Percentiles rank a stretch among this genome's conserved stretches.
Conservation (phyloP, 2,329 filamentous ascomycete genomes). For the Exophiala oligosperma region DNA sequence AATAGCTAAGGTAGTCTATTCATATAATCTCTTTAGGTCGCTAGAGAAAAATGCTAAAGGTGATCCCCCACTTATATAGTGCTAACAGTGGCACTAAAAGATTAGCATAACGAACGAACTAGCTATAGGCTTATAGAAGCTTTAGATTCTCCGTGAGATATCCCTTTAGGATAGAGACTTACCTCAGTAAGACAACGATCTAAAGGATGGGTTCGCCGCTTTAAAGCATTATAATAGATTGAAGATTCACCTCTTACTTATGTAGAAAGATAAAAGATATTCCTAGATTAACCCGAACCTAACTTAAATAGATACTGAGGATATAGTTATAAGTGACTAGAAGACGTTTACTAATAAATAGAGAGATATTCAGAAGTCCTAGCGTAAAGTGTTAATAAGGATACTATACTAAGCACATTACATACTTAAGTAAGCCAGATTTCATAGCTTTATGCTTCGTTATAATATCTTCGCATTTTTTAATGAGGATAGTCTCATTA, state of each 20-base stretch:
- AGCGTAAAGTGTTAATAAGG: not conserved
- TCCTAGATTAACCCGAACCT: not conserved
- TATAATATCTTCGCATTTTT: not conserved
- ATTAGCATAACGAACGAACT: not conserved
- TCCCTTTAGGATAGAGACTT: not conserved
- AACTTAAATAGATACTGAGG: constrained; percentile 1
- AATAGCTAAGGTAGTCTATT: constrained; percentile 4
- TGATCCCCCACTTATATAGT: constrained; percentile 1
- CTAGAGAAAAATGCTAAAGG: constrained; percentile 7
- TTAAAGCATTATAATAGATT: constrained; percentile 3
- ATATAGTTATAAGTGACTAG: constrained; percentile 1
- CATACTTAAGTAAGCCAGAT: not conserved
- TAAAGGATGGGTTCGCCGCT: not conserved
- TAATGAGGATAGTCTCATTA: not conserved
- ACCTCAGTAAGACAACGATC: constrained; percentile 2
- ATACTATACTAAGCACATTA: not conserved
- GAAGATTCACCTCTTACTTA: constrained; percentile 3
- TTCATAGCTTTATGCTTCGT: not conserved
- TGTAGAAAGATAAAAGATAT: constrained; percentile 2
- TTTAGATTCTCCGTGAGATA: not conserved
- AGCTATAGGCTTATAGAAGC: not conserved
- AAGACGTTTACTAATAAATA: not conserved
- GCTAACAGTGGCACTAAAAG: not conserved
- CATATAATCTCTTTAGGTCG: constrained; percentile 1
- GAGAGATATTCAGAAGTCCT: not conserved